Conservation (phyloP, 2,329 filamentous ascomycete species). For the Pezicula neosporulosa region DNA sequence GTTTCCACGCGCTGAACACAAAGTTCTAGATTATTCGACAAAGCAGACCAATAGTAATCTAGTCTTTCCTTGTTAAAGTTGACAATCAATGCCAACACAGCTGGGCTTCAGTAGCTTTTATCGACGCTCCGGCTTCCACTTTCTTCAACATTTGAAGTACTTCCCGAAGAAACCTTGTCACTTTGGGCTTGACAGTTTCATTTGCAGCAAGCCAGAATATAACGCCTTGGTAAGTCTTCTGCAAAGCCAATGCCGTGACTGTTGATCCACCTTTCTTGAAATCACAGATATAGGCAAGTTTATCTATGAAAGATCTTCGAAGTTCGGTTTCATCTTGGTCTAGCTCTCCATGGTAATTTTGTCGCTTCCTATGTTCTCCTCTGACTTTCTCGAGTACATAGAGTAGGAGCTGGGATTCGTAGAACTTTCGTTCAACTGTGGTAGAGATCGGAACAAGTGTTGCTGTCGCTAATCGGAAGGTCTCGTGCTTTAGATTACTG, state of each 20-base stretch:
- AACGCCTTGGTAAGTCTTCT: constrained; percentile 28
- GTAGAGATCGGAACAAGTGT: constrained; percentile 3
- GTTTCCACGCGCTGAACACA: constrained; percentile 2
- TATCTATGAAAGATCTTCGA: constrained; percentile 31
- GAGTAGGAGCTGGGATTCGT: constrained; percentile 34
- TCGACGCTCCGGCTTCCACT: neutral
- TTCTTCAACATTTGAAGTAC: constrained; percentile 5
- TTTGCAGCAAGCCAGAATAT: constrained; percentile 38
- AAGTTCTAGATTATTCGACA: neutral
- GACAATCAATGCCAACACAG: constrained; percentile 2
- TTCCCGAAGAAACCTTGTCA: neutral
- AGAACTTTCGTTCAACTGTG: constrained; percentile 29
- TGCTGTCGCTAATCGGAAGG: constrained; percentile 3
- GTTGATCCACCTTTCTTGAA: constrained; percentile 40
- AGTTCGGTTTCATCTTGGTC: constrained; percentile 4
- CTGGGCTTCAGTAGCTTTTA: constrained; percentile 2
- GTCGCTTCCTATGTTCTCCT: constrained; percentile 15
- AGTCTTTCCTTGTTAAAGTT: constrained; percentile 4
- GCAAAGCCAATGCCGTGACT: constrained; percentile 40
- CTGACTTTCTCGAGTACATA: constrained; percentile 28
- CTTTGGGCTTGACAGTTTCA: constrained; percentile 2
- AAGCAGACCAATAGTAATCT: constrained; percentile 1
- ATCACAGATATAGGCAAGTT: constrained; percentile 43
- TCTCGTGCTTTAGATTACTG: neutral
- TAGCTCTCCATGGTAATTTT: constrained; percentile 5